phyloP scores from a whole-genome alignment of 1,284 basidiomycete species.

The Malassezia sympodialis region DNA sequence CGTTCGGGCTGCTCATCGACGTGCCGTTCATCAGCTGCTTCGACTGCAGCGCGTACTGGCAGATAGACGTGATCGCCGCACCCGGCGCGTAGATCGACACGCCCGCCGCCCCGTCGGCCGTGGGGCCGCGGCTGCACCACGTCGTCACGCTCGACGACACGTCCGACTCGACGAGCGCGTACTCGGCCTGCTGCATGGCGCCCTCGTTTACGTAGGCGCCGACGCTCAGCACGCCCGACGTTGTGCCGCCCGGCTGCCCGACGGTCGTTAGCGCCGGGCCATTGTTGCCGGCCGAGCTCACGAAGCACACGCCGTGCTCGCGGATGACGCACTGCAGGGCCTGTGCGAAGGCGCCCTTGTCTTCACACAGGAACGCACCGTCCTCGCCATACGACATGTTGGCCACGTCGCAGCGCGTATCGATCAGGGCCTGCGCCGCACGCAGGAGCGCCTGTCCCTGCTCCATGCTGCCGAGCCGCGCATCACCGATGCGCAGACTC shows the following conservation, averaged over 20 bases:
- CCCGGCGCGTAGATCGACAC: constrained; percentile 48
- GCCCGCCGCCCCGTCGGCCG: constrained; percentile 41
- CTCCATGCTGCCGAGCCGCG: constrained; percentile 44
- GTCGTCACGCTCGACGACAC: constrained; percentile 46
- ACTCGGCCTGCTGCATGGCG: constrained; percentile 48
- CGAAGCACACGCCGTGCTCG: constrained; percentile 40
- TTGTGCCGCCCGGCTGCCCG: constrained; percentile 47
- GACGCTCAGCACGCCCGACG: constrained; percentile 43
- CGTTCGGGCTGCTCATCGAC: constrained; percentile 47
- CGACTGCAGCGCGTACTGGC: constrained; percentile 45
- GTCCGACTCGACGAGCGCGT: constrained; percentile 44
- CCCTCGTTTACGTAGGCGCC: constrained; percentile 48
- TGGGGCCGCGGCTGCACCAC: constrained; percentile 48
- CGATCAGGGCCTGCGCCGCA: constrained; percentile 47
- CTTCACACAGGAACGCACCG: constrained; percentile 41
- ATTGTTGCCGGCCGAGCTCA: constrained; percentile 44
- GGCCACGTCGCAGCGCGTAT: constrained; percentile 45
- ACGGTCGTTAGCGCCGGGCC: constrained; percentile 48
- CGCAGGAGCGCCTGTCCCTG: constrained; percentile 48
- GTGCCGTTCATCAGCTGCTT: constrained; percentile 49
- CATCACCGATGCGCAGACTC: constrained; percentile 39
- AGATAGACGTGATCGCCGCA: constrained; percentile 48
- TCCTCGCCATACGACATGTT: constrained; percentile 49
- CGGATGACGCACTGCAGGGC: constrained; percentile 38
- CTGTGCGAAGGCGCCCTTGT: constrained; percentile 45